These are phyloP conservation scores for Picocystis sp. DNA, from an alignment of 163 green algal genomes.

Conservation along the genomic window DNA sequence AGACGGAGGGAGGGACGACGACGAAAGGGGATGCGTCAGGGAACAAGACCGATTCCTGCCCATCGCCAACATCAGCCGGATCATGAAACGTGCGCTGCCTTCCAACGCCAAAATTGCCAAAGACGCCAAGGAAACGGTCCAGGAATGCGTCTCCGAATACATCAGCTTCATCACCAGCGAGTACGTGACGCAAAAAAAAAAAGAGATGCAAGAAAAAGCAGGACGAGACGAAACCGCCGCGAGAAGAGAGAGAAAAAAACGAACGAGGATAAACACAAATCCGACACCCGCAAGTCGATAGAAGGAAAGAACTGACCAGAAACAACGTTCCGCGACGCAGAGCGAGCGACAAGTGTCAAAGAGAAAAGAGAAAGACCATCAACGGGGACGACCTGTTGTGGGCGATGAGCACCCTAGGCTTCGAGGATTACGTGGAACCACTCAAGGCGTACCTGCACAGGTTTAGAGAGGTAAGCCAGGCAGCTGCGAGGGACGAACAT, in stretches of 20 bases:
- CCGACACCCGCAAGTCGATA: no score
- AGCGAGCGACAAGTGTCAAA: conserved; percentile 92
- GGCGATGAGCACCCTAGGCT: conserved; percentile 90
- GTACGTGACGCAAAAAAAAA: conserved; percentile 31
- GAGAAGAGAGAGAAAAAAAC: conserved; percentile 96
- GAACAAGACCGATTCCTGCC: conserved; percentile 88
- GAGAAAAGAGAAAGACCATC: conserved; percentile 95
- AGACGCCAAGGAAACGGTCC: conserved; percentile 94
- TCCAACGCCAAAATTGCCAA: conserved; percentile 96
- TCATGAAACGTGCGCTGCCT: conserved; percentile 96
- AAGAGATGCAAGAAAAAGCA: neutral
- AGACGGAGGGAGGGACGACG: conserved; percentile 2
- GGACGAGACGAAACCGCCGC: conserved; percentile 83
- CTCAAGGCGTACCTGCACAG: conserved; percentile 89
- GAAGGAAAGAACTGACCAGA: no score
- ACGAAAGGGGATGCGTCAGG: conserved; percentile 18
- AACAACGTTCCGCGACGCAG: conserved; percentile 25
- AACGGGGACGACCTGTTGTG: conserved; percentile 97
- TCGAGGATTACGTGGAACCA: conserved; percentile 92
- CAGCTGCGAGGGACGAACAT: no score
- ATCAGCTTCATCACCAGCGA: conserved; percentile 98
- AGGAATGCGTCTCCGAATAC: conserved; percentile 97
- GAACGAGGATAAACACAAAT: conserved; percentile 25
- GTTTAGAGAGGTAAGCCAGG: conserved; percentile 55
- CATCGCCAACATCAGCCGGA: conserved; percentile 95